A percentile compares a stretch with the other conserved stretches of the same genome.
Conservation (phyloP, 768 basidiomycete species). For the Thelephora ganbajun region DNA sequence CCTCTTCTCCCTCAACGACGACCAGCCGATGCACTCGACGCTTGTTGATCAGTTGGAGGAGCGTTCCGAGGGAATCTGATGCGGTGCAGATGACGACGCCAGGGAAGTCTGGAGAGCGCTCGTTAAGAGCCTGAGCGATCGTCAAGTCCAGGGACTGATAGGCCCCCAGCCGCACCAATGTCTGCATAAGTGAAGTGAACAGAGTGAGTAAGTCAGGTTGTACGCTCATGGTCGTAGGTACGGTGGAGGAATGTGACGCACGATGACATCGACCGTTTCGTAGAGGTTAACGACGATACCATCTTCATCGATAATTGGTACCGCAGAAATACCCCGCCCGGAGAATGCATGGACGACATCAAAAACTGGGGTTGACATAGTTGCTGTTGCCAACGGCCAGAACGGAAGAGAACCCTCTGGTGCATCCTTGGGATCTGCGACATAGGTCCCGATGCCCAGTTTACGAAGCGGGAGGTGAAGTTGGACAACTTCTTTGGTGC, state of each 20-base stretch:
- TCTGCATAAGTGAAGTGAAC: constrained; percentile 30
- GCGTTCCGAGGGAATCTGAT: constrained; percentile 78
- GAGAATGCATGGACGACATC: constrained; percentile 99
- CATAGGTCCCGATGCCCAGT: constrained; percentile 90
- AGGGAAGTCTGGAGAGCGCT: constrained; percentile 89
- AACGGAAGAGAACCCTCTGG: constrained; percentile 42
- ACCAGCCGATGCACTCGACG: constrained; percentile 89
- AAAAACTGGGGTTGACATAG: constrained; percentile 82
- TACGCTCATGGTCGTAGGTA: constrained; percentile 7
- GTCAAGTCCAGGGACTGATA: constrained; percentile 95
- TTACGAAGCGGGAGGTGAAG: constrained; percentile 70
- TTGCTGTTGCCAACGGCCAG: constrained; percentile 87
- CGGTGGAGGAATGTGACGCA: constrained; percentile 24
- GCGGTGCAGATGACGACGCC: constrained; percentile 95
- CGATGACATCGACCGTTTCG: constrained; percentile 98
- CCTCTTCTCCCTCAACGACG: constrained; percentile 88
- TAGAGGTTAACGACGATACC: constrained; percentile 93
- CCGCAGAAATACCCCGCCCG: constrained; percentile 87
- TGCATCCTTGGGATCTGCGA: constrained; percentile 31
- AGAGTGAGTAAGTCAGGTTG: neutral
- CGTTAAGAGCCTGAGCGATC: constrained; percentile 81
- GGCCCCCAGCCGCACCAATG: constrained; percentile 83
- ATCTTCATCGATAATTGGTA: constrained; percentile 87
- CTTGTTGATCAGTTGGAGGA: constrained; percentile 85
- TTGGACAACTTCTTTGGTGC: constrained; percentile 69